These are phyloP conservation scores for Lactifluus piperatus DNA, from an alignment of 768 basidiomycete species.

Conservation along the genomic window DNA sequence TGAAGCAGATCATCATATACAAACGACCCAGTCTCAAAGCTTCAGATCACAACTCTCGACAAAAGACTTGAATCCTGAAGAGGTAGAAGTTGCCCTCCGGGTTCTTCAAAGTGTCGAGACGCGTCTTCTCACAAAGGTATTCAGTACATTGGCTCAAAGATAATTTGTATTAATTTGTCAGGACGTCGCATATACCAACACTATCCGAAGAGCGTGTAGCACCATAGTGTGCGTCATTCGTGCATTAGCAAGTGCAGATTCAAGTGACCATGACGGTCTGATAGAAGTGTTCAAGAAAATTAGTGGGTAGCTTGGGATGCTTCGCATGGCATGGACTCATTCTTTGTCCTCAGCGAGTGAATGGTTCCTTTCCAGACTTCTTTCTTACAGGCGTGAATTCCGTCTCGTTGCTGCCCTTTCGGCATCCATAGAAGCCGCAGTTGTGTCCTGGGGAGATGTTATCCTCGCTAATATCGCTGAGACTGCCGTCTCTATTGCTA, in stretches of 20 bases:
- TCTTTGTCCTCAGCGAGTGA: not conserved
- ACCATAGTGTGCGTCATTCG: not conserved
- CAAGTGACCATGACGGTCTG: not conserved
- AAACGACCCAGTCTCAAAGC: not conserved
- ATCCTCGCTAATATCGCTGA: slow-evolving; percentile 46
- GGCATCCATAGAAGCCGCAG: not conserved
- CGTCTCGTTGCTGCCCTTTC: slow-evolving; percentile 33
- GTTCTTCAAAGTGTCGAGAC: not conserved
- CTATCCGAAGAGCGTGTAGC: slow-evolving; percentile 3
- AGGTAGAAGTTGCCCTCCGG: not conserved
- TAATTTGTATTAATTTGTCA: not conserved
- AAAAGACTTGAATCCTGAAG: not conserved
- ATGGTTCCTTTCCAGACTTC: slow-evolving; percentile 28
- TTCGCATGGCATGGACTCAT: not conserved
- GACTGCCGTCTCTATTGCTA: slow-evolving; percentile 27
- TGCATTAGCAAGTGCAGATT: not conserved
- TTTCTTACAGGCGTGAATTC: slow-evolving; percentile 44
- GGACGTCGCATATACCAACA: slow-evolving; percentile 5
- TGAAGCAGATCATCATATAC: slow-evolving; percentile 23
- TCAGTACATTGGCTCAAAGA: slow-evolving; percentile 11
- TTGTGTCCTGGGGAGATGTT: slow-evolving; percentile 55
- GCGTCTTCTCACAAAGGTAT: slow-evolving; percentile 4
- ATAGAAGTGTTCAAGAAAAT: slow-evolving; percentile 4
- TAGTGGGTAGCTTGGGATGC: not conserved
- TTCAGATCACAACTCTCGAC: not conserved